Evolutionary conservation across 2,329 filamentous ascomycete genomes (phyloP).

Genomic region (Trichoderma oligosporum): DNA sequence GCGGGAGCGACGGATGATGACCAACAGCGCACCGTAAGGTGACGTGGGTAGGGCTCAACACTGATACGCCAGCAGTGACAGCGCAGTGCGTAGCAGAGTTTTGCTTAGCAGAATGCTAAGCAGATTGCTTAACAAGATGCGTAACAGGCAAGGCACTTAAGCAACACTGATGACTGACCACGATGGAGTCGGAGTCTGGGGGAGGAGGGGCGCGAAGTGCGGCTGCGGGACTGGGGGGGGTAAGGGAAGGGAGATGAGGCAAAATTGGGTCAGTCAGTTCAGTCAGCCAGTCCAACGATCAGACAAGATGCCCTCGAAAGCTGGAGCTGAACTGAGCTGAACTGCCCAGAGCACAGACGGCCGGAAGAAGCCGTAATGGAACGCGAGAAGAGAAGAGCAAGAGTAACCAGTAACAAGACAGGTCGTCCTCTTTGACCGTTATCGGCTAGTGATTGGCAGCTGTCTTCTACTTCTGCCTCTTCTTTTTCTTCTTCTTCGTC

Average conservation of each 20-base stretch:
- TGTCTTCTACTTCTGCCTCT: not conserved
- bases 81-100: not conserved
- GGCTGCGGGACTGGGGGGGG: slow-evolving; percentile 13
- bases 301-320: slow-evolving; percentile 5
- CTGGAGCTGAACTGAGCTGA: slow-evolving; percentile 5
- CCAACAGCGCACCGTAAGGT: slow-evolving; percentile 6
- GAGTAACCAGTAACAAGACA: not conserved
- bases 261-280: too few relatives aligned
- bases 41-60: slow-evolving; percentile 7
- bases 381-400: not conserved
- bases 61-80: not conserved
- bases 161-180: slow-evolving; percentile 7
- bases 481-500: not conserved
- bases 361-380: not conserved
- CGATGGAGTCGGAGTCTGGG: slow-evolving; percentile 8
- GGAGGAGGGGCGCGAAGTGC: slow-evolving; percentile 1
- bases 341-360: not conserved
- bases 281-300: not conserved
- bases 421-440: not conserved
- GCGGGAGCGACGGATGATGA: not conserved
- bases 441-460: not conserved
- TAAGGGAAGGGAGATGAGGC: slow-evolving; percentile 2
- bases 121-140: not conserved
- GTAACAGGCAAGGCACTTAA: not conserved
- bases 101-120: not conserved